A percentile compares a stretch with the other conserved stretches of the same genome.
These are phyloP conservation scores for Paraglomus brasilianum DNA, from an alignment of 192 early-diverging fungal species.

Conservation along the genomic window DNA sequence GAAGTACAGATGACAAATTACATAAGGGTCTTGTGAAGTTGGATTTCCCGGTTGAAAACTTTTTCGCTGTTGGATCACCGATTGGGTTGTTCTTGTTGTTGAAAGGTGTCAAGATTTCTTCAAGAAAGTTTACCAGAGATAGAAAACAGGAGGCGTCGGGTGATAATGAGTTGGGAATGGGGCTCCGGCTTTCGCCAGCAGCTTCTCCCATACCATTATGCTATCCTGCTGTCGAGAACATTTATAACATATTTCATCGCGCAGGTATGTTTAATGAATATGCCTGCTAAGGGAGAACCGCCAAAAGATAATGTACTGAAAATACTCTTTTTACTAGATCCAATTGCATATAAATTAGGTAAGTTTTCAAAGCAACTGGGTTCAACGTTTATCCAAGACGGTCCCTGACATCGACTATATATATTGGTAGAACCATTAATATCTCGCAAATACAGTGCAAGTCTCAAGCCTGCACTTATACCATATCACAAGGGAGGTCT, in stretches of 20 bases:
- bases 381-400: not conserved
- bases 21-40: slow-evolving; percentile 44
- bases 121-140: slow-evolving; percentile 35
- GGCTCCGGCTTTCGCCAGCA: not conserved
- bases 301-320: slow-evolving; percentile 3
- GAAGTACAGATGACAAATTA: slow-evolving; percentile 19
- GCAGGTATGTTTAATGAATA: slow-evolving; percentile 29
- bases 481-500: slow-evolving; percentile 84
- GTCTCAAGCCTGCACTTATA: slow-evolving; percentile 67
- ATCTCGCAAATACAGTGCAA: slow-evolving; percentile 50
- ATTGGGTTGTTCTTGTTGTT: slow-evolving; percentile 77
- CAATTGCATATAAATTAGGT: slow-evolving; percentile 63
- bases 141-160: no score
- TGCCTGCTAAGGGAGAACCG: not conserved
- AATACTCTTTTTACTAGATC: slow-evolving; percentile 33
- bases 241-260: slow-evolving; percentile 84
- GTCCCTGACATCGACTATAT: not conserved
- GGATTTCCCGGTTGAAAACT: slow-evolving; percentile 68
- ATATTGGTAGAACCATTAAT: slow-evolving; percentile 67
- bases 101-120: slow-evolving; percentile 65
- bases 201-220: slow-evolving; percentile 39
- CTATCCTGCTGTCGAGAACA: slow-evolving; percentile 64
- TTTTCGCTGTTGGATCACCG: slow-evolving; percentile 84
- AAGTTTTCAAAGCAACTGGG: not conserved
- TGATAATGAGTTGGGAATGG: not conserved